Conservation (phyloP, 2,329 filamentous ascomycete genomes). For the Zasmidium citrigriseum region DNA sequence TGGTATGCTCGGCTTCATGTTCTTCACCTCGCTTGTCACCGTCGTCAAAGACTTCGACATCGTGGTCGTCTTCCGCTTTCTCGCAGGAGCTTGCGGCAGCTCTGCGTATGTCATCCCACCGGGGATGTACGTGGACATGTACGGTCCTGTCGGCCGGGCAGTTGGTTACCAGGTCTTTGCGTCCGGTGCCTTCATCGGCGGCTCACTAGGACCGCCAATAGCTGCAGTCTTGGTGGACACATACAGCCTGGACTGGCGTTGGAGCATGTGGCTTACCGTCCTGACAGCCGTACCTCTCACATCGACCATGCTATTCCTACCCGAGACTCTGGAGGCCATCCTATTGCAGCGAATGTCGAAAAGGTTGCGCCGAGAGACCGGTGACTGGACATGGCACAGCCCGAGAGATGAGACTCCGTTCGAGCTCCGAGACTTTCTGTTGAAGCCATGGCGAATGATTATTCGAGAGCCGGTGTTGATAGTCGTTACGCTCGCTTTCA, state of each 20-base stretch:
- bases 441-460: conserved; percentile 19
- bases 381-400: conserved; percentile 25
- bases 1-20: conserved; percentile 50
- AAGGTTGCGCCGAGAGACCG: conserved; percentile 6
- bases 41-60: conserved; percentile 55
- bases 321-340: conserved; percentile 20
- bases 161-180: conserved; percentile 18
- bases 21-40: conserved; percentile 57
- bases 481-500: conserved; percentile 26
- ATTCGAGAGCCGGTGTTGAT: conserved; percentile 16
- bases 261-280: conserved; percentile 15
- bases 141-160: conserved; percentile 14
- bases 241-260: conserved; percentile 22
- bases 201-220: conserved; percentile 14
- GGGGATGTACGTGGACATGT: conserved; percentile 31
- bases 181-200: conserved; percentile 17
- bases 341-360: conserved; percentile 9
- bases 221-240: conserved; percentile 14
- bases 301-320: not conserved
- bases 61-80: conserved; percentile 55
- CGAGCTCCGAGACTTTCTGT: conserved; percentile 8
- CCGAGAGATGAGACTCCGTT: conserved; percentile 10
- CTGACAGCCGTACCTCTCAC: conserved; percentile 5
- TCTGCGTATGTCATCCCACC: conserved; percentile 52
- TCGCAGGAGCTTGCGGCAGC: conserved; percentile 54